Conservation (phyloP, 192 early-diverging fungal species). For the Funneliformis geosporum region DNA sequence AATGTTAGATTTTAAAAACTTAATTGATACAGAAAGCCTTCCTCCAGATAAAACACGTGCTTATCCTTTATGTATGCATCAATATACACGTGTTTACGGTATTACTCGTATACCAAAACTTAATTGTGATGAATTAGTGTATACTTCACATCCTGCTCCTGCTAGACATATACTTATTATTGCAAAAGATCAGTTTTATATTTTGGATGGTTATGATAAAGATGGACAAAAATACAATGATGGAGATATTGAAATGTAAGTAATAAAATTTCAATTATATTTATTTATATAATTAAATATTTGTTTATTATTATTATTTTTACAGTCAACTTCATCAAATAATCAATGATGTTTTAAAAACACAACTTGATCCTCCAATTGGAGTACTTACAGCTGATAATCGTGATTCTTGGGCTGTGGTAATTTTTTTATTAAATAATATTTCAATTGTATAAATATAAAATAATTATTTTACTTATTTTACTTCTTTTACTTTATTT, state of each 20-base stretch:
- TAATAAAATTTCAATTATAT: not conserved
- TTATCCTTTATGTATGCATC: slow-evolving; percentile 81
- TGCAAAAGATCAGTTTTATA: slow-evolving; percentile 78
- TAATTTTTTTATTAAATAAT: not conserved
- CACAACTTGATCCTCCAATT: slow-evolving; percentile 57
- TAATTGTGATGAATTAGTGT: slow-evolving; percentile 69
- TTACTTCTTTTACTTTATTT: not conserved
- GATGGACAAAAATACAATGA: slow-evolving; percentile 57
- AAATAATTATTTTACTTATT: not conserved
- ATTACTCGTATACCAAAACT: slow-evolving; percentile 80
- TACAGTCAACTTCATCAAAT: slow-evolving; percentile 62
- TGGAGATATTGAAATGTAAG: slow-evolving; percentile 72
- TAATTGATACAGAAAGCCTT: slow-evolving; percentile 59
- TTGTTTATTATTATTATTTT: slow-evolving; percentile 17
- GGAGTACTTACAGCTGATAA: slow-evolving; percentile 74
- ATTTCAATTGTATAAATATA: not conserved
- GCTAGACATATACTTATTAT: slow-evolving; percentile 68
- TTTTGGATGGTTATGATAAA: slow-evolving; percentile 64
- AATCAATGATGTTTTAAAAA: slow-evolving; percentile 50
- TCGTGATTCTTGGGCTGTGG: slow-evolving; percentile 77
- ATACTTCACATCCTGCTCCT: slow-evolving; percentile 46
- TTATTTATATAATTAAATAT: not conserved
- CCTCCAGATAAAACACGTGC: slow-evolving; percentile 68
- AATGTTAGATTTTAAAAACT: slow-evolving; percentile 75
- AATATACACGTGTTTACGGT: slow-evolving; percentile 78